A percentile compares a stretch with the other conserved stretches of the same genome.
Conservation (phyloP, 805 yeast genomes). For the Kluyveromyces dobzhanskii region DNA sequence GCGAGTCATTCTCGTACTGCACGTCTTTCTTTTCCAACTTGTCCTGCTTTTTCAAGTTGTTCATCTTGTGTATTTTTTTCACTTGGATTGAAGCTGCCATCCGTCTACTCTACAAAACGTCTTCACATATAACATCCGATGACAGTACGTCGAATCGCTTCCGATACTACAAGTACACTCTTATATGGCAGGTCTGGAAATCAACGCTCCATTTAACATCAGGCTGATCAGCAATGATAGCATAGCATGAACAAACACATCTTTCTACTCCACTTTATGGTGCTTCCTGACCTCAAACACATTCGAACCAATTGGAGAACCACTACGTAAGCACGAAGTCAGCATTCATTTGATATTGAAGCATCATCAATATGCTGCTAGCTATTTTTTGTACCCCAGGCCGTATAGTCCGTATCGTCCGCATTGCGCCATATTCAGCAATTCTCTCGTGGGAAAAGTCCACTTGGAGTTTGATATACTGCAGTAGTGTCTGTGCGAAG, state of each 20-base stretch:
- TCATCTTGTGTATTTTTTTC: not conserved
- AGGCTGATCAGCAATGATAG: not conserved
- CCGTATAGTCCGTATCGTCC: no score
- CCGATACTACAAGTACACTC: not conserved
- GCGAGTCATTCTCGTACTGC: constrained; percentile 1
- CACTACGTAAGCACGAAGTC: not conserved
- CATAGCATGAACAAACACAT: not conserved
- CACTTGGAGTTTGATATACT: not conserved
- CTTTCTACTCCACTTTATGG: not conserved
- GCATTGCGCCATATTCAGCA: not conserved
- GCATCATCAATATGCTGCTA: not conserved
- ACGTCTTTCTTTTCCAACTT: not conserved
- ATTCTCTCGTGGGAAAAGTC: not conserved
- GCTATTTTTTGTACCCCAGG: no score
- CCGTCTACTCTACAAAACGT: not conserved
- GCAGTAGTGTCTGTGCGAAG: not conserved
- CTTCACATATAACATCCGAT: not conserved
- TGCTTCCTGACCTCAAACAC: not conserved
- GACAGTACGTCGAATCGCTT: not conserved
- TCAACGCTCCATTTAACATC: no score
- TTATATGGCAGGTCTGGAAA: not conserved
- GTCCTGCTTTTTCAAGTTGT: not conserved
- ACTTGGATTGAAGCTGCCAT: not conserved
- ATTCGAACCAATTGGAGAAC: not conserved
- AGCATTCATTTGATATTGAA: not conserved